phyloP scores from a whole-genome alignment of 2,329 filamentous ascomycete genomes.

The Delphinella strobiligena region DNA sequence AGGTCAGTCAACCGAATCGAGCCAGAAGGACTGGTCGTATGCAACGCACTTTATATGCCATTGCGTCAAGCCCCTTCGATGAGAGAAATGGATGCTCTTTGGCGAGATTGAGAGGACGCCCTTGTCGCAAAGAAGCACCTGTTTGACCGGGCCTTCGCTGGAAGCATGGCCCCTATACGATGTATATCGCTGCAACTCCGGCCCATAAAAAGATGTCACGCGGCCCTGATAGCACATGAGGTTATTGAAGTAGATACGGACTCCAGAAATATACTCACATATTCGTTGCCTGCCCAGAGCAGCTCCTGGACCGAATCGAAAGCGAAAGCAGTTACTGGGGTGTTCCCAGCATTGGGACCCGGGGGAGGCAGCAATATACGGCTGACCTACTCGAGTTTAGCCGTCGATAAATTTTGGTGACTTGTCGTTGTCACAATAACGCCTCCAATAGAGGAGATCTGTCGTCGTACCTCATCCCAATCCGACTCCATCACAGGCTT shows the following conservation, averaged over 20 bases:
- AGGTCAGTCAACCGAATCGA: background rate
- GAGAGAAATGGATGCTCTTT: slow-evolving; percentile 78
- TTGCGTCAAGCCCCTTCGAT: slow-evolving; percentile 66
- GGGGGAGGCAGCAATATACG: slow-evolving; percentile 72
- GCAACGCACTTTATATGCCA: slow-evolving; percentile 73
- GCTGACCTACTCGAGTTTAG: slow-evolving; percentile 47
- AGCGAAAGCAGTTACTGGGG: slow-evolving; percentile 64
- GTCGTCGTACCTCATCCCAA: slow-evolving; percentile 34
- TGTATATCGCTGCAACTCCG: slow-evolving; percentile 77
- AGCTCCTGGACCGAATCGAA: slow-evolving; percentile 87
- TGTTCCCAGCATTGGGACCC: slow-evolving; percentile 52
- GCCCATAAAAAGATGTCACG: slow-evolving; percentile 76
- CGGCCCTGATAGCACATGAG: slow-evolving; percentile 51
- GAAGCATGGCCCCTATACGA: slow-evolving; percentile 67
- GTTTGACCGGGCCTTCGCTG: slow-evolving; percentile 64
- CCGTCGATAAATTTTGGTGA: background rate
- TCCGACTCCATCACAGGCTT: slow-evolving; percentile 35
- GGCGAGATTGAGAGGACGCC: slow-evolving; percentile 78
- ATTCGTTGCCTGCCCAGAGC: slow-evolving; percentile 86
- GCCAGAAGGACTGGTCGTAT: background rate
- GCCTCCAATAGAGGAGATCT: background rate
- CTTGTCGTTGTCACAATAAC: background rate
- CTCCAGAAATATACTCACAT: slow-evolving; percentile 42
- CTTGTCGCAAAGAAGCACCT: slow-evolving; percentile 82
- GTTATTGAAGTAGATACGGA: background rate